Evolutionary conservation across 2,329 filamentous ascomycete genomes (phyloP), one percentile per base, ranked within the genome.

Genomic region (Fusarium heterosporum): DNA sequence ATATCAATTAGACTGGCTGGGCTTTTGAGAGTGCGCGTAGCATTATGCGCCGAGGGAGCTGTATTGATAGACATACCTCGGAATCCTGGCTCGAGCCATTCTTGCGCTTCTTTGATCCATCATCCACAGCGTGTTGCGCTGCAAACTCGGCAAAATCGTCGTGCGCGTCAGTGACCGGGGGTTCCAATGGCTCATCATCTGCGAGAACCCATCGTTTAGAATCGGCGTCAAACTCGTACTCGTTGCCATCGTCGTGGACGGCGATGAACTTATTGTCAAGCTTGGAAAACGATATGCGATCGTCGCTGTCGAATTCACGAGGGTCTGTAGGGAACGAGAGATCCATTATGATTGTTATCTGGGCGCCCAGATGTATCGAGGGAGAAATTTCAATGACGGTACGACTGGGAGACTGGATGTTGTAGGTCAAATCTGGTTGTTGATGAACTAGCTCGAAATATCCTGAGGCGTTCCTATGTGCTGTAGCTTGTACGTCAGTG

Each of bases 201-300:
- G 87, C 83, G 69, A 89, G 90, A 53, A 93, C 84, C 94, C 94
- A 97, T 78, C 88, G 86, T 79, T 87, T 89, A 70, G 89, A 79
- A 49, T 83, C 84, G 48, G 85, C 79, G 78, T 96, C 89, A 80
- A 90, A 97, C 76, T 94, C 91, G 80, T 90, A 97, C 77, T 97
- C 94, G 63, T 88, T 86, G 51, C 93, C 93, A 75, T 96, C 89
- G 46, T 93, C 92, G 57, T 92, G 90, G 64, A 97, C 93, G 9
- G 96, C 88, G 52, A 96, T 87, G 80, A 90, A 95, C 76, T 93
- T 95, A 74, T 88, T 85, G 78, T 95, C 90, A 63, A 93, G 83
- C 75, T 87, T 91, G n/a, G 92, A 95, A 80, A 90, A 97, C 8
- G 93, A 95, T 74, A 97, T 92, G 71, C 94, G 91, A 28, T 92